Conservation (phyloP, 371 early-diverging fungal genomes). For the Hamiltosporidium tvaerminnensis region DNA sequence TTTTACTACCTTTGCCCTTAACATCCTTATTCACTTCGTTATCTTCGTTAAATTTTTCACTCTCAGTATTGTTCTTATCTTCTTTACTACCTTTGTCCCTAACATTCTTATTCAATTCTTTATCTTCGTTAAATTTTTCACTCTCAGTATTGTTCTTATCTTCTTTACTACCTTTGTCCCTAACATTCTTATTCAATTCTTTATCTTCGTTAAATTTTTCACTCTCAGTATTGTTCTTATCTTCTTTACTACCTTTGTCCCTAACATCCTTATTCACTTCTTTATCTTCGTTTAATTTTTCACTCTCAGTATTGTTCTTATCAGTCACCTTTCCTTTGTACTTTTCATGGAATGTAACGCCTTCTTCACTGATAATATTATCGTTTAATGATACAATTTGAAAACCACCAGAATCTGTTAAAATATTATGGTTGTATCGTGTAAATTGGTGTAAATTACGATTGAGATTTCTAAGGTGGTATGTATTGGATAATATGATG, state of each 20-base stretch:
- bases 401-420: constrained; percentile 82
- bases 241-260: too few relatives aligned
- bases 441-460: constrained; percentile 63
- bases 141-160: background rate
- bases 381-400: constrained; percentile 77
- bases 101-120: background rate
- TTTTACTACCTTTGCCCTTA: constrained; percentile 10
- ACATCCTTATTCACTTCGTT: too few relatives aligned
- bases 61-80: constrained; percentile 1
- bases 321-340: constrained; percentile 38
- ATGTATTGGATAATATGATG: constrained; percentile 76
- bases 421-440: constrained; percentile 64
- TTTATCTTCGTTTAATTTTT: background rate
- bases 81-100: constrained; percentile 9
- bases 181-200: constrained; percentile 1
- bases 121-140: constrained; percentile 1
- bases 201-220: background rate
- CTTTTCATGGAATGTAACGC: constrained; percentile 68
- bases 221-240: too few relatives aligned
- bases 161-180: background rate
- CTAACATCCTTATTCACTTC: background rate
- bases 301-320: background rate
- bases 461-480: constrained; percentile 41
- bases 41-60: too few relatives aligned
- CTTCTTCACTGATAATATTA: constrained; percentile 70